phyloP scores from a whole-genome alignment of 2,329 filamentous ascomycete species.

The Paracoccidioides lutzii region DNA sequence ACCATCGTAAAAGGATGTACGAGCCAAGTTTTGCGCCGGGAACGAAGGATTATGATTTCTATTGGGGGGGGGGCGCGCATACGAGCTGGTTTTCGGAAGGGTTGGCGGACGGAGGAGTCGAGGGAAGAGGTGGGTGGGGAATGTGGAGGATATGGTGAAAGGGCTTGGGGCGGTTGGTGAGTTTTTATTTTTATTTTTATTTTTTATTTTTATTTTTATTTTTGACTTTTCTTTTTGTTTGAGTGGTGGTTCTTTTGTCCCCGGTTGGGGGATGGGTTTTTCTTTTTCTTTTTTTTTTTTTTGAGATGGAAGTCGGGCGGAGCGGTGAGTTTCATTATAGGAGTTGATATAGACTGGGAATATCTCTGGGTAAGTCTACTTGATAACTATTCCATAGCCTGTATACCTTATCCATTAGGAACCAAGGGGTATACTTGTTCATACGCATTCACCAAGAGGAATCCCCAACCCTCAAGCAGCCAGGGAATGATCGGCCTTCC shows the following conservation, averaged over 20 bases:
- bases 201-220: not conserved
- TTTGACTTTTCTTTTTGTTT: not conserved
- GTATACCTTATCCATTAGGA: slow-evolving; percentile 30
- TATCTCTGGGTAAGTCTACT: slow-evolving; percentile 22
- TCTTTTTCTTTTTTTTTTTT: not conserved
- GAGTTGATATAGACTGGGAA: slow-evolving; percentile 51
- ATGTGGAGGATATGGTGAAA: slow-evolving; percentile 47
- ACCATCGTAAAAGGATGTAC: slow-evolving; percentile 37
- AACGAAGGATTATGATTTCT: slow-evolving; percentile 50
- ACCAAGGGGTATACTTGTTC: slow-evolving; percentile 46
- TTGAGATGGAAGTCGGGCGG: not conserved
- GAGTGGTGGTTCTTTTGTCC: not conserved
- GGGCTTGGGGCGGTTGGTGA: slow-evolving; percentile 49
- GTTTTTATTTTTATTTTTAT: slow-evolving; percentile 22
- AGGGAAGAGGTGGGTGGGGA: slow-evolving; percentile 47
- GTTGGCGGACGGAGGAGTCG: slow-evolving; percentile 35
- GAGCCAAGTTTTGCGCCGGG: slow-evolving; percentile 35
- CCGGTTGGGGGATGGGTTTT: not conserved
- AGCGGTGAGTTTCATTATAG: too few relatives aligned
- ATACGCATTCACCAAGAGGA: slow-evolving; percentile 23
- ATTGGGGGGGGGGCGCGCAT: slow-evolving; percentile 55
- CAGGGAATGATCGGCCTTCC: slow-evolving; percentile 46
- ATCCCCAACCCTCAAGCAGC: slow-evolving; percentile 43
- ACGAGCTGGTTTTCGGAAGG: slow-evolving; percentile 46
- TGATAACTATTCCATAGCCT: not conserved